Base-by-base conservation (phyloP, 140 eudicot species). In the Flaveria floridana region DNA sequence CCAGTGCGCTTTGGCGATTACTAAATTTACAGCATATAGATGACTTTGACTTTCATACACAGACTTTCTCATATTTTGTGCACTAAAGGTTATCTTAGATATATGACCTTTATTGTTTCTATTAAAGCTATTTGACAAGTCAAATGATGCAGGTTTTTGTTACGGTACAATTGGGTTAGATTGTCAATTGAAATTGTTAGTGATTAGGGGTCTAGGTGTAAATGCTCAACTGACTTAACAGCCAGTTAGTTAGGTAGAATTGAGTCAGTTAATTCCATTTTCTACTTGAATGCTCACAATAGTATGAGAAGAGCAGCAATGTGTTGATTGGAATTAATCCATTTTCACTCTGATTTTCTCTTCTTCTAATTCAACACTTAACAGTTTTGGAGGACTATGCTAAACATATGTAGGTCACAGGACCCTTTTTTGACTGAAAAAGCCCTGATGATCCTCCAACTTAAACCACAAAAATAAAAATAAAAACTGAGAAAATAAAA, bases 11-110 rank as follows among this genome's bases (percentile, higher is more conserved):
- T 47, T 12, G 53, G 3, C n/a, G 15, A 47, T 47, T 47, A 47
- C 16, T 48, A 48, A 48, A 48, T 48, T 48, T 48, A 52, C 58
- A 70, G 26, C 62, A 46, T 68, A 68, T 7, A 44, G 10, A 66
- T 44, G 39, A 47, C 7, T 13, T 48, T 25, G 46, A 23, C 44
- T 69, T 23, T 47, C 13, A 20, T 21, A 41, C 73, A 68, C 37
- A 42, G 20, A 42, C 6, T 11, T 68, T 7, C 41, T 5, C 13
- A 3, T 68, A 21, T 11, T 68, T 57, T 44, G 57, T 42, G 39
- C 12, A 42, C 11, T 7, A 11, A 51, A 11, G 34, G 73, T 2
- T 8, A 68, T 68, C 11, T 12, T 23, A 68, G 58, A 44, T 19
- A 68, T 44, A 44, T 68, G 57, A 68, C 13, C 21, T 42, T 19